phyloP scores from a whole-genome alignment of 2,329 filamentous ascomycete species.

The Fusarium sp. region DNA sequence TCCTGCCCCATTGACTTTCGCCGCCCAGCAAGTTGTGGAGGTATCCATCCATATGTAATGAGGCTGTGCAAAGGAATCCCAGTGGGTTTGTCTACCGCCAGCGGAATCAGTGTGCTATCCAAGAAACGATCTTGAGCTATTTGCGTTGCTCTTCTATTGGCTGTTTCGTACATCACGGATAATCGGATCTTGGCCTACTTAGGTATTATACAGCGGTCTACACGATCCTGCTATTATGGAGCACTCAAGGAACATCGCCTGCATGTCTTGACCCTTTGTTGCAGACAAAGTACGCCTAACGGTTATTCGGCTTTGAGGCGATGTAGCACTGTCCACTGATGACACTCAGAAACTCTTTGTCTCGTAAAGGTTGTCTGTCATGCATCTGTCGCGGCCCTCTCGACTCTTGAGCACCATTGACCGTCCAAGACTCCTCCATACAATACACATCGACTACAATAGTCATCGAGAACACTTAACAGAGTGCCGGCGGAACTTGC shows the following conservation, averaged over 20 bases:
- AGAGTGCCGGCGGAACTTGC: background rate
- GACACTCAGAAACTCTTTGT: slow-evolving; percentile 6
- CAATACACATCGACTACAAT: background rate
- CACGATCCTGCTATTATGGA: background rate
- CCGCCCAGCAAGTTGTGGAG: background rate
- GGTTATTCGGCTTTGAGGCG: background rate
- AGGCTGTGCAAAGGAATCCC: slow-evolving; percentile 40
- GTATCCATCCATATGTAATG: slow-evolving; percentile 6
- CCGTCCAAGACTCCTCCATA: background rate
- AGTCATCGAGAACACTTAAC: background rate
- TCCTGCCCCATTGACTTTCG: background rate
- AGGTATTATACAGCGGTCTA: background rate
- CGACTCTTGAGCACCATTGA: background rate
- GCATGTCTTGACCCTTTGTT: background rate
- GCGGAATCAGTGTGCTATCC: background rate
- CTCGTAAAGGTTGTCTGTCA: background rate
- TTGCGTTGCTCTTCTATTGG: slow-evolving; percentile 10
- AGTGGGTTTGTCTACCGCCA: background rate
- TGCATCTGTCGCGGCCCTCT: background rate
- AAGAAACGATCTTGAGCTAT: background rate
- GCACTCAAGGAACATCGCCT: background rate
- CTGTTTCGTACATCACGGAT: slow-evolving; percentile 5
- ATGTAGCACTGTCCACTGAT: slow-evolving; percentile 16
- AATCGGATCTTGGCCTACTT: background rate
- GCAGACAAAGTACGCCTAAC: background rate